Evolutionary conservation across 75 land plant species (phyloP).

Genomic region (Pinus albicaulis): DNA sequence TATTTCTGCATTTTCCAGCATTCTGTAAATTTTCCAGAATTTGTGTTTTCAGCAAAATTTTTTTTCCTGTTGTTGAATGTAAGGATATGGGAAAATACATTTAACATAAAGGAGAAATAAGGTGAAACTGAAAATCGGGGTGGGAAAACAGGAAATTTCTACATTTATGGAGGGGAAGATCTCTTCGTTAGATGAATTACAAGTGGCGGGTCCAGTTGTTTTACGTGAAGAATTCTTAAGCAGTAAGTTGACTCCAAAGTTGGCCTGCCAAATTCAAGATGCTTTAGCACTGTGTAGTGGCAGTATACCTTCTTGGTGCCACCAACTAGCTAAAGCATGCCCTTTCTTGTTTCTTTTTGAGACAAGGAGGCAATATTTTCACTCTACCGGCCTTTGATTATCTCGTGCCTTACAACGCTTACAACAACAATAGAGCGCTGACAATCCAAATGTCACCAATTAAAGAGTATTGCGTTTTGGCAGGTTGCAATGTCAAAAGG

Average conservation of each 20-base stretch:
- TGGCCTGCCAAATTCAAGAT: slow-evolving; percentile 88
- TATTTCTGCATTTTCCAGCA: too few species aligned
- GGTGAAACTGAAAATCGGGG: too few species aligned
- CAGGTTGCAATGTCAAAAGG: slow-evolving; percentile 61
- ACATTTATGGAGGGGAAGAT: slow-evolving; percentile 25
- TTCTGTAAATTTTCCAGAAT: too few species aligned
- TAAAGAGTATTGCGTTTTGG: neutral
- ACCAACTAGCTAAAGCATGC: slow-evolving; percentile 57
- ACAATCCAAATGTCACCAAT: slow-evolving; percentile 34
- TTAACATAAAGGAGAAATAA: too few species aligned
- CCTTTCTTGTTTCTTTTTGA: slow-evolving; percentile 94
- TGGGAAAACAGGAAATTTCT: too few species aligned
- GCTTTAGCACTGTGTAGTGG: slow-evolving; percentile 49
- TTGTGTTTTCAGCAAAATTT: too few species aligned
- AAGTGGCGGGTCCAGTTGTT: slow-evolving; percentile 28
- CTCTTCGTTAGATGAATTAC: slow-evolving; percentile 33
- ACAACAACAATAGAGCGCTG: slow-evolving; percentile 30
- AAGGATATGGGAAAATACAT: too few species aligned
- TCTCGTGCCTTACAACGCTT: slow-evolving; percentile 33
- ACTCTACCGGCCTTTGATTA: slow-evolving; percentile 56
- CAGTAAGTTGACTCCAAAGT: slow-evolving; percentile 81
- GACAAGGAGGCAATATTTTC: slow-evolving; percentile 67
- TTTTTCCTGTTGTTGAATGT: too few species aligned
- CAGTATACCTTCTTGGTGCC: slow-evolving; percentile 85
- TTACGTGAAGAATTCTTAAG: slow-evolving; percentile 69